phyloP scores from a whole-genome alignment of 1,139 yeast species.

The Debaryomyces robertsiae region DNA sequence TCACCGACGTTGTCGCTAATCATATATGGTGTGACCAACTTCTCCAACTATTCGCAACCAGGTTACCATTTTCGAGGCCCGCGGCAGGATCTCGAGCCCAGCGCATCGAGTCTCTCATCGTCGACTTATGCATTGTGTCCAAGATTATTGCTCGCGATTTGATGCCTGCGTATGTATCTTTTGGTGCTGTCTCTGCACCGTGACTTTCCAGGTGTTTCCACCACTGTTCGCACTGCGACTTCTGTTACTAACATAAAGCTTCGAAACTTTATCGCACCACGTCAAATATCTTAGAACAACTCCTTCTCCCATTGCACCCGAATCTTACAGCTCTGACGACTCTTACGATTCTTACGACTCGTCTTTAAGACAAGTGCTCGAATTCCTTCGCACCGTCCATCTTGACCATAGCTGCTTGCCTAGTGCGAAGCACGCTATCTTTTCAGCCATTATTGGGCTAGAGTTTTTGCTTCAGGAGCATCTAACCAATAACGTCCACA shows the following conservation, averaged over 20 bases:
- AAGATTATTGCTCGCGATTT: constrained; percentile 4
- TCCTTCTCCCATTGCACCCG: no score
- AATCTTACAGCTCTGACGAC: no score
- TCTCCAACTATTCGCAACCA: background rate
- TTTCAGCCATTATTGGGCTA: constrained; percentile 8
- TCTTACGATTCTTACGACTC: no score
- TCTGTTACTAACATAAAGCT: constrained; percentile 3
- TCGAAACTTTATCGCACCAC: constrained; percentile 2
- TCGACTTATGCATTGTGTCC: constrained; percentile 4
- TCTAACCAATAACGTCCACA: constrained; percentile 6
- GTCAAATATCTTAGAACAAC: constrained; percentile 3
- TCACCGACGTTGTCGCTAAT: no score
- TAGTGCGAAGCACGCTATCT: constrained; percentile 6
- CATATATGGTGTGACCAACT: background rate
- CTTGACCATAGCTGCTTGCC: constrained; percentile 4
- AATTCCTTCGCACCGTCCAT: constrained; percentile 12
- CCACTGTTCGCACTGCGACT: background rate
- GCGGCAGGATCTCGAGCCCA: background rate
- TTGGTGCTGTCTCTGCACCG: background rate
- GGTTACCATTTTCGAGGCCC: background rate
- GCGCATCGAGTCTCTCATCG: constrained; percentile 3
- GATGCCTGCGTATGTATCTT: constrained; percentile 4
- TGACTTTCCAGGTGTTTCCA: no score
- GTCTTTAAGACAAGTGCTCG: constrained; percentile 12
- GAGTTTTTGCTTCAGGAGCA: constrained; percentile 9